Evolutionary conservation across 176 grass and related monocot genomes (phyloP).

Genomic region (Sorghum bicolor): Sorghum_bicolor_NCBIv3 NC_012872.2:63663501-63664000

Average conservation of each 20-base stretch:
- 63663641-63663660: not conserved
- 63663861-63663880: not conserved
- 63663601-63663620: not conserved
- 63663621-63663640: not conserved
- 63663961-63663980: not conserved
- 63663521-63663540: conserved; percentile 44
- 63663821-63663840: not conserved
- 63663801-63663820: not conserved
- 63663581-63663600: not conserved
- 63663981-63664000: not conserved
- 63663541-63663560: conserved; percentile 28
- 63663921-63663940: too few relatives aligned
- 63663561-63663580: not conserved
- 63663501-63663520: conserved; percentile 61
- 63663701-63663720: not conserved
- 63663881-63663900: not conserved
- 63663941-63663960: too few relatives aligned
- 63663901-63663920: not conserved
- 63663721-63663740: not conserved
- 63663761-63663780: not conserved
- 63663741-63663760: not conserved
- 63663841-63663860: not conserved
- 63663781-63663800: not conserved
- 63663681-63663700: conserved; percentile 9
- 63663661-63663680: not conserved